Base-by-base conservation (phyloP, 2,329 filamentous ascomycete species). In the Pezizomycotina sp. region DNA sequence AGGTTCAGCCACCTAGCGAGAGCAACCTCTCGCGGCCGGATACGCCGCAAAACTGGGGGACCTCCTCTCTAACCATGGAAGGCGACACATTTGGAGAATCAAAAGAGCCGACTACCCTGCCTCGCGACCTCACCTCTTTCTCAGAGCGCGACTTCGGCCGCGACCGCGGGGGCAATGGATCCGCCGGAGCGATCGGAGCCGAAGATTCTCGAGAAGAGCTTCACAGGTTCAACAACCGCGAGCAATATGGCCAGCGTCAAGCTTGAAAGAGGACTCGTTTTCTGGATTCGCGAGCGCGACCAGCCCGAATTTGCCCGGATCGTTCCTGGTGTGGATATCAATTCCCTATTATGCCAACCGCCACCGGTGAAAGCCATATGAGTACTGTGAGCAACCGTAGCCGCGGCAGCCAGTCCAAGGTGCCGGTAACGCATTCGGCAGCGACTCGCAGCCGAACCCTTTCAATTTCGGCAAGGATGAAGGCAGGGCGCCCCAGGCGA, bases 1-100 rank as follows among this genome's bases (percentile, higher is more conserved):
- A 77, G 56, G 76, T 76, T 5, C 80, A 79, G 15, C 76, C 77
- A 14, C 74, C 81, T 26, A 72, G 70, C 33, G 69, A 70, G 31
- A 57, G 60, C 18, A 61, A 47, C 40, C 49, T 49, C 21, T 58
- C 55, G 26, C 53, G 55, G 31, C 53, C 50, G 5, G 56, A 59
- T 34, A 58, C 56, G 18, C 56, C 57, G n/a, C 58, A 55, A 14
- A 54, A 53, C 25, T 53, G 55, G 47, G 18, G 46, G 47, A 24
- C 52, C 52, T 10, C 45, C 52, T 15, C 47, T 15, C 41, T 47
- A 20, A 38, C 30, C n/a, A 33, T 43, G 42, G 45, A 46, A 15
- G 27, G 47, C 34, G 47, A 48, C 31, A 50, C 54, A 7, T 55
- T 55, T 27, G 38, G 40, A 15, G 41, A 41, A 25, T 6, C 29